Conservation (phyloP, 2,329 filamentous ascomycete species). For the Cercospora sesami region DNA sequence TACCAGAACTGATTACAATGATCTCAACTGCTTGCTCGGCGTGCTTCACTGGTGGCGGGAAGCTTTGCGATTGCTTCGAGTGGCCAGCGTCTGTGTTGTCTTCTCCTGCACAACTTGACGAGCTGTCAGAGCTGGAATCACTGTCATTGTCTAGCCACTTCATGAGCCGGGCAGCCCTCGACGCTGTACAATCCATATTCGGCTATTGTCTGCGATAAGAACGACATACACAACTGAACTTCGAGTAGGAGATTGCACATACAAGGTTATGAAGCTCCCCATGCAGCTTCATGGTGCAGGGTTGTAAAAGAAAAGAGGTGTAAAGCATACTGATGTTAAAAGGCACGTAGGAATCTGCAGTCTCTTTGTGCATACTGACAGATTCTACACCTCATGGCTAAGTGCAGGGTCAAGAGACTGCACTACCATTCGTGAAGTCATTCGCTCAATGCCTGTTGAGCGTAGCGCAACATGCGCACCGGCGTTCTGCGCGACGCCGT, state of each 20-base stretch:
- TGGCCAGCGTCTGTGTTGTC: no score
- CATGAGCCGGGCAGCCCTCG: neutral
- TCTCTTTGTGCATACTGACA: neutral
- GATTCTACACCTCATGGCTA: neutral
- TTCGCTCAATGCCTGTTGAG: neutral
- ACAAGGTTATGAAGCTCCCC: neutral
- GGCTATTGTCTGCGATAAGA: neutral
- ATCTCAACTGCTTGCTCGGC: neutral
- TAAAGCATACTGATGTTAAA: neutral
- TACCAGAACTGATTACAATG: constrained; percentile 5
- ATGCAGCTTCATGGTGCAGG: neutral
- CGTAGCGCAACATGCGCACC: neutral
- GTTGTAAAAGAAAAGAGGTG: neutral
- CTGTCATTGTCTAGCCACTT: neutral
- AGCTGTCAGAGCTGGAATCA: neutral
- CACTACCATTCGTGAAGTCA: neutral
- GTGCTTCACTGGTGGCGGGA: neutral
- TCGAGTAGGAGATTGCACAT: neutral
- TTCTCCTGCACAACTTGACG: neutral
- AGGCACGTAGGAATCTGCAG: neutral
- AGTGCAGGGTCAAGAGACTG: neutral
- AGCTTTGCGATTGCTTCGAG: neutral
- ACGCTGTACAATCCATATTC: neutral
- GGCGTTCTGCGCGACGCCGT: neutral
- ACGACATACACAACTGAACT: neutral